Evolutionary conservation across 257 asterid genomes (phyloP).

Genomic region (Solanum tarijense): DNA sequence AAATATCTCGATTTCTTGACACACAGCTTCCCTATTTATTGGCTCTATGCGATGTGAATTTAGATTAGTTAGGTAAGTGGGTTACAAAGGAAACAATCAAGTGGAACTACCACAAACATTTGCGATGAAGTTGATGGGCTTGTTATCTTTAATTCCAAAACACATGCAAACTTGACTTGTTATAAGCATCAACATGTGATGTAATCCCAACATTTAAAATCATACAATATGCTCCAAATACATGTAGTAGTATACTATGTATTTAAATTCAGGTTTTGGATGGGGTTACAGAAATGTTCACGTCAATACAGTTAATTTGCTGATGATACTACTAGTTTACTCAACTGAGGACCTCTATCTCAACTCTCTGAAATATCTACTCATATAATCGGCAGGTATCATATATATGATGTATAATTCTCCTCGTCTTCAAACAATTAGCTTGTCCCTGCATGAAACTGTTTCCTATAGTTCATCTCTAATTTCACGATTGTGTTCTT

Average conservation of each 20-base stretch:
- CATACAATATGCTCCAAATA: not conserved
- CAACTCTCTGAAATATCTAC: not conserved
- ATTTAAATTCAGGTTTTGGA: not conserved
- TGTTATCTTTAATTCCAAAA: not conserved
- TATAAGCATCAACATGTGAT: not conserved
- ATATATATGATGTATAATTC: not conserved
- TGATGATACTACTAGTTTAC: not conserved
- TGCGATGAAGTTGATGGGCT: not conserved
- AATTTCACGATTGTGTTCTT: conserved; percentile 26
- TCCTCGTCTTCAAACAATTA: not conserved
- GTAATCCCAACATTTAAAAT: not conserved
- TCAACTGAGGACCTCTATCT: not conserved
- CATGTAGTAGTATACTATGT: not conserved
- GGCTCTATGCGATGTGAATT: not conserved
- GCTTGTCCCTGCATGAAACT: not conserved
- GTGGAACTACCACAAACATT: not conserved
- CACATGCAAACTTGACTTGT: not conserved
- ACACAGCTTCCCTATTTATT: not conserved
- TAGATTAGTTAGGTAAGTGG: not conserved
- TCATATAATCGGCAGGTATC: not conserved
- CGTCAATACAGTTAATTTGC: not conserved
- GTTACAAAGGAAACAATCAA: not conserved
- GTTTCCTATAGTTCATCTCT: conserved; percentile 71
- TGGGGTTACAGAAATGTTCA: not conserved
- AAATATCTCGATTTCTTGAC: not conserved